Evolutionary conservation across 768 basidiomycete genomes (phyloP).

Genomic region (Neoboletus subvelutipes): DNA sequence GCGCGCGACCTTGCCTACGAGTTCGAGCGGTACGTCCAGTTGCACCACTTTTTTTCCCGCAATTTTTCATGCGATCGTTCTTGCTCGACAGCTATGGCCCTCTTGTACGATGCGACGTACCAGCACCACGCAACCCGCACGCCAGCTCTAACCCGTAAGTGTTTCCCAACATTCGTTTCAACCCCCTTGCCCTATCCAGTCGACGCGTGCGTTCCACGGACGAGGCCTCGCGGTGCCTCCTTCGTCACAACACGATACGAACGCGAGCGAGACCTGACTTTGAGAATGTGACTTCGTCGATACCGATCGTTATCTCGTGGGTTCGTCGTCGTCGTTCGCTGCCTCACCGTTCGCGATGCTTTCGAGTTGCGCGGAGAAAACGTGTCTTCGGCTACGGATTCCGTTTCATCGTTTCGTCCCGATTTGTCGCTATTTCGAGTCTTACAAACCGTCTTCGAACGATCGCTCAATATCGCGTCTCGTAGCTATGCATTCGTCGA

Average conservation of each 20-base stretch:
- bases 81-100: constrained; percentile 66
- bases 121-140: constrained; percentile 78
- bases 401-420: constrained; percentile 30
- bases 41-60: background rate
- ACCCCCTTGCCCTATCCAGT: constrained; percentile 38
- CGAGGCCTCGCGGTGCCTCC: constrained; percentile 27
- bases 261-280: constrained; percentile 29
- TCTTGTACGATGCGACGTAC: constrained; percentile 86
- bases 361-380: constrained; percentile 30
- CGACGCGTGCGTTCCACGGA: constrained; percentile 37
- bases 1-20: constrained; percentile 83
- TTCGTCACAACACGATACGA: constrained; percentile 26
- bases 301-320: constrained; percentile 31
- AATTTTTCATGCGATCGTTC: constrained; percentile 1
- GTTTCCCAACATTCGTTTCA: constrained; percentile 22
- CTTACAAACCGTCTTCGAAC: constrained; percentile 36
- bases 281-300: constrained; percentile 26
- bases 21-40: constrained; percentile 69
- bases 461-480: constrained; percentile 60
- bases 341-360: constrained; percentile 22
- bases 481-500: constrained; percentile 87
- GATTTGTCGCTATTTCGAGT: constrained; percentile 36
- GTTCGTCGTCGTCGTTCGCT: constrained; percentile 31
- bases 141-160: constrained; percentile 84
- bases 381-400: constrained; percentile 27